Evolutionary conservation across 768 basidiomycete species (phyloP), one percentile per base, ranked within the genome.

Genomic region (Kwoniella sp.): DNA sequence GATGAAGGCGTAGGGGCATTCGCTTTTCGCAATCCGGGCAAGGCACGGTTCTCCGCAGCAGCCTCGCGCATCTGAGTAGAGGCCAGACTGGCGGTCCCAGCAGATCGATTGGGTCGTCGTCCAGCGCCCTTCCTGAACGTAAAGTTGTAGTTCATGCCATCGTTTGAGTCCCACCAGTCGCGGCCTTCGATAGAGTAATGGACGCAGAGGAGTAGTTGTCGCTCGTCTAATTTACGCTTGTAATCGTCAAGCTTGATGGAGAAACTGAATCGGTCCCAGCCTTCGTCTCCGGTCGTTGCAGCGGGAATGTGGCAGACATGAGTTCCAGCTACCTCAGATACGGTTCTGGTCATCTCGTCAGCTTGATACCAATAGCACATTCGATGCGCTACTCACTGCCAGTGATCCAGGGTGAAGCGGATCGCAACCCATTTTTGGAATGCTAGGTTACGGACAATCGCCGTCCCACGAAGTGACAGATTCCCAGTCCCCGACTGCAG

Each of bases 371-470:
- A 15, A 40, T 3, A 32, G 19, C 17, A 9, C 17, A 45, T 27
- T 11, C 23, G 23, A 46, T 19, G 7, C 38, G 12, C 11, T 11
- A 70, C 72, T 69, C 49, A 73, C 76, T 91, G 89, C 93, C 93
- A 98, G 57, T 79, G 79, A 73, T 98, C 93, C 65, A 93, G 80
- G 5, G 93, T 96, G 73, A 96, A 98, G 22, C 93, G 82, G 27
- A 90, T 82, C 10, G 84, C 84, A 46, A 98, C 80, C 79, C 82
- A 82, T 77, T 96, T 98, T 65, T 86, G 79, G 76, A 83, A 98
- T 9, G 88, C 82, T 37, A 95, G 66, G 70, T 98, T 96, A 60
- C 84, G 80, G 49, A 95, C 88, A 46, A 85, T 81, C 33, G 88
- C 81, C 31, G 77, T 78, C 28, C 93, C 93, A 20, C 79, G 72